phyloP scores from a whole-genome alignment of 2,329 filamentous ascomycete species.

The Colletotrichum liaoningense region DNA sequence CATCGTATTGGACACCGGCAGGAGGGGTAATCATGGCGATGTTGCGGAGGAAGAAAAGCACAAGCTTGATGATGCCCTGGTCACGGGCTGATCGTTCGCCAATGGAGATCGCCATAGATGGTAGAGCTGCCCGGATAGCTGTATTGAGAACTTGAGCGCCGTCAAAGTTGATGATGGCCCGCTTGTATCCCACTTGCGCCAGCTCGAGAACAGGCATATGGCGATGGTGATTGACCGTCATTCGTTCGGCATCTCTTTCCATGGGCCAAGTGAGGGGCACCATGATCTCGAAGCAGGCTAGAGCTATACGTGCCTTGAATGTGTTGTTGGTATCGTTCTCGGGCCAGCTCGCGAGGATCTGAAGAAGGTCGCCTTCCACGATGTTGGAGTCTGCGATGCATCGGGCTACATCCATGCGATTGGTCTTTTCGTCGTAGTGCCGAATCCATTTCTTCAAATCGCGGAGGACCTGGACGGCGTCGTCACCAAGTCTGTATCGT shows the following conservation, averaged over 20 bases:
- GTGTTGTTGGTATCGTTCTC: slow-evolving; percentile 78
- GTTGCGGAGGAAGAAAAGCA: slow-evolving; percentile 91
- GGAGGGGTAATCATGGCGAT: slow-evolving; percentile 85
- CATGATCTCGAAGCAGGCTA: slow-evolving; percentile 90
- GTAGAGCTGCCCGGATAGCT: slow-evolving; percentile 82
- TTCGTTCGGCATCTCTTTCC: slow-evolving; percentile 80
- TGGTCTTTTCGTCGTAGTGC: slow-evolving; percentile 92
- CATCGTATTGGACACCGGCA: slow-evolving; percentile 78
- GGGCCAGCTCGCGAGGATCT: slow-evolving; percentile 87
- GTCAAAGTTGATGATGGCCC: slow-evolving; percentile 86
- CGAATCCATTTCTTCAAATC: slow-evolving; percentile 97
- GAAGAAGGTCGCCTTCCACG: slow-evolving; percentile 88
- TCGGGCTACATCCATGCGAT: slow-evolving; percentile 93
- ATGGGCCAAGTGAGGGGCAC: slow-evolving; percentile 95
- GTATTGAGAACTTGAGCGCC: slow-evolving; percentile 82
- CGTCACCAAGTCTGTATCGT: slow-evolving; percentile 90
- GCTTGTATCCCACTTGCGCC: slow-evolving; percentile 90
- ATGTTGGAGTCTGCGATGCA: slow-evolving; percentile 93
- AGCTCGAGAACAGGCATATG: slow-evolving; percentile 91
- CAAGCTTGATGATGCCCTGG: slow-evolving; percentile 90
- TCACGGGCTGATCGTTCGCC: slow-evolving; percentile 83
- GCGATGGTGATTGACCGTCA: slow-evolving; percentile 92
- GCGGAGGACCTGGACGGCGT: slow-evolving; percentile 89
- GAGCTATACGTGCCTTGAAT: slow-evolving; percentile 80
- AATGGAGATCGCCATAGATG: slow-evolving; percentile 83